phyloP scores from a whole-genome alignment of 2,329 filamentous ascomycete genomes.

The Helotiales sp. region DNA sequence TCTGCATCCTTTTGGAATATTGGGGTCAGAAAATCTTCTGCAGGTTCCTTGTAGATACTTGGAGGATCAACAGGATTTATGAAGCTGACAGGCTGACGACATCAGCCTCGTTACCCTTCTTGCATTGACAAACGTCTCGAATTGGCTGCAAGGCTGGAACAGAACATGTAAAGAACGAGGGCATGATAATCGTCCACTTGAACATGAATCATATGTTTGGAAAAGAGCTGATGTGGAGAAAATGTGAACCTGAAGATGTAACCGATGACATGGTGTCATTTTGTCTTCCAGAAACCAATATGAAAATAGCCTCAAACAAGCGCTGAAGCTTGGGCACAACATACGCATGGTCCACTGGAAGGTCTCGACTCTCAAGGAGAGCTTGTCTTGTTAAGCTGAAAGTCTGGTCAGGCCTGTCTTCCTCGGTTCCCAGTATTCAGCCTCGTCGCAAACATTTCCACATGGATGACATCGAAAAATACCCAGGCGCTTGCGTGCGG shows the following conservation, averaged over 20 bases:
- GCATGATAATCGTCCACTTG: background rate
- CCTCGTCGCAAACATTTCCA: slow-evolving; percentile 6
- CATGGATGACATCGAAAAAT: slow-evolving; percentile 11
- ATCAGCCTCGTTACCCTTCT: background rate
- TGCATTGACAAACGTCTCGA: background rate
- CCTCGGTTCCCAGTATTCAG: slow-evolving; percentile 3
- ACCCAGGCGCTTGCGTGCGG: slow-evolving; percentile 9
- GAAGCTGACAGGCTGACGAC: background rate
- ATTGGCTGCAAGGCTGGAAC: background rate
- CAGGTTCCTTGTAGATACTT: background rate
- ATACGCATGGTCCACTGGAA: background rate
- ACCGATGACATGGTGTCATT: background rate
- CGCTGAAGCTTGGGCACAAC: background rate
- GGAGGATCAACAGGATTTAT: background rate
- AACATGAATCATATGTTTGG: background rate
- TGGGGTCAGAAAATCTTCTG: background rate
- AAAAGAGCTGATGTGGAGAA: background rate
- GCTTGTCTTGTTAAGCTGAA: background rate
- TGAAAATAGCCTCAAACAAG: background rate
- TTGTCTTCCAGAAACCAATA: background rate
- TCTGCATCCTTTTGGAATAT: background rate
- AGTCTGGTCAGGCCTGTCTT: background rate
- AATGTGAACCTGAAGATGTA: background rate
- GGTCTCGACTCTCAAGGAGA: no score
- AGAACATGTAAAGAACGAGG: background rate